Evolutionary conservation across 2,329 filamentous ascomycete species (phyloP).

Genomic region (Trichoderma atrobrunneum): DNA sequence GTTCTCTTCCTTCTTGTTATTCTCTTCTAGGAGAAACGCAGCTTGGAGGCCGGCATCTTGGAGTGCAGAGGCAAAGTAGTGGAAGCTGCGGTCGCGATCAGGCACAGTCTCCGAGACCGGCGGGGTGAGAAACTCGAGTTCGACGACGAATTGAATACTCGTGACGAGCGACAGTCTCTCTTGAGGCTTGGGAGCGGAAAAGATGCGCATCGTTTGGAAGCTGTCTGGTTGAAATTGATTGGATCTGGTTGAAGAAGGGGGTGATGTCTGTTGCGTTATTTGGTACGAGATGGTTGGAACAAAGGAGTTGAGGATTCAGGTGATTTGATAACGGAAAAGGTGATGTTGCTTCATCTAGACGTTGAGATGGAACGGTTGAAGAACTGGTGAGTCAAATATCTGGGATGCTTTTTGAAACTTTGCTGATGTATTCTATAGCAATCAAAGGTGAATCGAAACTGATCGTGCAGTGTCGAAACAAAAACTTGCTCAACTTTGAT

Average conservation of each 20-base stretch:
- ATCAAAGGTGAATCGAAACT: not conserved
- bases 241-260: not conserved
- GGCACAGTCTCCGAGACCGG: not conserved
- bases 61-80: slow-evolving; percentile 11
- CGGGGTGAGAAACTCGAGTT: slow-evolving; percentile 23
- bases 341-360: not conserved
- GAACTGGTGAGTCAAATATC: not conserved
- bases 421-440: not conserved
- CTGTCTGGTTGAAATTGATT: not conserved
- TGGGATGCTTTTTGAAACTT: not conserved
- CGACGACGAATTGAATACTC: slow-evolving; percentile 21
- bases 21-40: slow-evolving; percentile 8
- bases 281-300: not conserved
- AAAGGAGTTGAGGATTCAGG: not conserved
- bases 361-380: not conserved
- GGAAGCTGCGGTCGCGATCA: not conserved
- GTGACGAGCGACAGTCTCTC: not conserved
- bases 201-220: not conserved
- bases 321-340: not conserved
- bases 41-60: slow-evolving; percentile 13
- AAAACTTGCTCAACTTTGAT: not conserved
- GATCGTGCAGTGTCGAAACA: not conserved
- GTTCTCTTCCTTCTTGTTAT: not conserved
- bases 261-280: not conserved
- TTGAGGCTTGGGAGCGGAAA: not conserved